Evolutionary conservation across 177 flowering plant species (phyloP).

Genomic region (Tripterygium wilfordii): DNA sequence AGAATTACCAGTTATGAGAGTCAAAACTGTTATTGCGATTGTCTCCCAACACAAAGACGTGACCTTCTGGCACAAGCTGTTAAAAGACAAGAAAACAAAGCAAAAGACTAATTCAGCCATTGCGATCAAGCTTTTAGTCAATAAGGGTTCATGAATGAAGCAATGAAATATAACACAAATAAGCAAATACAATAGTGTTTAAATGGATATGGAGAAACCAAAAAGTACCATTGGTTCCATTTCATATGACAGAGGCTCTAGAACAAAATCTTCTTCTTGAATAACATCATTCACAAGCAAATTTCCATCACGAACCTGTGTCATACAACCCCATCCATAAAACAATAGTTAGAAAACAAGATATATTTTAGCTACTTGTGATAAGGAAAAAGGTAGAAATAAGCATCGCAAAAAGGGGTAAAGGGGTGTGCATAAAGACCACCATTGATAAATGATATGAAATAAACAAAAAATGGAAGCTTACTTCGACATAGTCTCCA

Average conservation of each 20-base stretch:
- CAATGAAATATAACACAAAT: background rate
- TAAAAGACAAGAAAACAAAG: slow-evolving; percentile 10
- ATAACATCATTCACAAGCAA: slow-evolving; percentile 65
- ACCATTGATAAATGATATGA: background rate
- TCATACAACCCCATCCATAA: background rate
- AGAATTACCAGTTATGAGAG: slow-evolving; percentile 82
- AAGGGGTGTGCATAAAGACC: background rate
- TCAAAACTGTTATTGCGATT: slow-evolving; percentile 93
- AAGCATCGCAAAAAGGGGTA: background rate
- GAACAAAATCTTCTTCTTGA: slow-evolving; percentile 72
- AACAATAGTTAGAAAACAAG: too few species aligned
- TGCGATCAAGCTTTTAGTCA: too few species aligned
- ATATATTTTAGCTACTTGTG: too few species aligned
- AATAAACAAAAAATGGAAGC: slow-evolving; percentile 8
- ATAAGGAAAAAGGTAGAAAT: too few species aligned
- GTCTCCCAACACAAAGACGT: slow-evolving; percentile 95
- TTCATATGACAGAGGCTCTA: slow-evolving; percentile 84
- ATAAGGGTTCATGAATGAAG: background rate
- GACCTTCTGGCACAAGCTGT: slow-evolving; percentile 88
- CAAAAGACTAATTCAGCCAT: background rate
- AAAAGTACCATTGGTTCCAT: slow-evolving; percentile 77
- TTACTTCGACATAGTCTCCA: slow-evolving; percentile 89
- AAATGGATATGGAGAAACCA: background rate
- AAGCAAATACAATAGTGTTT: background rate
- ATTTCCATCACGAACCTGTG: slow-evolving; percentile 77